phyloP scores from a whole-genome alignment of 495 filamentous ascomycete species.

The Bathelium albidoporum region DNA sequence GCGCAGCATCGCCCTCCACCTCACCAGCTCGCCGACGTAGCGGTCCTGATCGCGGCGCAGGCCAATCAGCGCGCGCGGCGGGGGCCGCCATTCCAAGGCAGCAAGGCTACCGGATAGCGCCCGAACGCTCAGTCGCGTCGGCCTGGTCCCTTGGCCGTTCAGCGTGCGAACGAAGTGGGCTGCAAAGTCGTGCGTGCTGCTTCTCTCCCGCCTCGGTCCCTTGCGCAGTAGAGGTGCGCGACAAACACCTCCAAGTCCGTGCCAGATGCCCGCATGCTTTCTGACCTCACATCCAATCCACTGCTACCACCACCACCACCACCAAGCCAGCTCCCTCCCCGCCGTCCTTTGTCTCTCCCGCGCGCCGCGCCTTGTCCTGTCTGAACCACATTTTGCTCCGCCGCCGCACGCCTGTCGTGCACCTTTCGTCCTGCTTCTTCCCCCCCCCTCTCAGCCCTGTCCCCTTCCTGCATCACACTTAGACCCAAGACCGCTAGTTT shows the following conservation, averaged over 20 bases:
- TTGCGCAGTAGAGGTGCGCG: background rate
- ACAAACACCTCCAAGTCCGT: background rate
- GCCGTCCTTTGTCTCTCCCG: background rate
- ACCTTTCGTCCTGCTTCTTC: background rate
- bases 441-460: background rate
- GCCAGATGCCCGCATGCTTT: background rate
- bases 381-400: background rate
- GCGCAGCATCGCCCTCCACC: constrained; percentile 1
- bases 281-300: background rate
- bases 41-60: background rate
- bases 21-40: background rate
- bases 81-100: constrained; percentile 1
- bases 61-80: background rate
- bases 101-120: constrained; percentile 1
- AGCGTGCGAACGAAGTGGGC: background rate
- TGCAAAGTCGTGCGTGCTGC: background rate
- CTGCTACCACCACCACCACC: too few relatives aligned
- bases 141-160: background rate
- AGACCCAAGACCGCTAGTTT: background rate
- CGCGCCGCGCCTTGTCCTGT: background rate
- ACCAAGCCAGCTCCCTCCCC: background rate
- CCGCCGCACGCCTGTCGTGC: background rate
- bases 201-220: background rate
- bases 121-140: constrained; percentile 1
- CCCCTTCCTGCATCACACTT: background rate